Evolutionary conservation across 306 rosid genomes (phyloP).

Genomic region (Cucurbita pepo): DNA sequence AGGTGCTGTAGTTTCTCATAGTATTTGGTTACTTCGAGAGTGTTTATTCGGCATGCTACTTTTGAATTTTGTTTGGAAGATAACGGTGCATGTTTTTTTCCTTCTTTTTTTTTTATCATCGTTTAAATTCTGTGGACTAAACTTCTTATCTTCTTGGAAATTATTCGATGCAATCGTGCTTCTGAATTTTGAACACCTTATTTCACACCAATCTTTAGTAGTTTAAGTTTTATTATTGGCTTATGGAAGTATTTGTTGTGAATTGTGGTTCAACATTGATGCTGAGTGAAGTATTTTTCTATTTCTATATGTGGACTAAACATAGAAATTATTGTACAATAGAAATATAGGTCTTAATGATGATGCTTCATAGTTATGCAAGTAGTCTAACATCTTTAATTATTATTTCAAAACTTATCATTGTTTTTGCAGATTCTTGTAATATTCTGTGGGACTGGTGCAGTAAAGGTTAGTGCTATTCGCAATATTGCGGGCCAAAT

Average conservation of each 20-base stretch:
- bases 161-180: not conserved
- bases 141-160: not conserved
- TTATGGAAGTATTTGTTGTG: not conserved
- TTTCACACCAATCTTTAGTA: not conserved
- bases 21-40: not conserved
- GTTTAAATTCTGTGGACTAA: not conserved
- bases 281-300: not conserved
- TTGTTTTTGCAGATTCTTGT: slow-evolving; percentile 50
- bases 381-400: not conserved
- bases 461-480: slow-evolving; percentile 42
- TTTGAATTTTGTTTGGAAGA: not conserved
- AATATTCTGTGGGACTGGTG: slow-evolving; percentile 38
- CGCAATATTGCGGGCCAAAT: slow-evolving; percentile 46
- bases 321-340: not conserved
- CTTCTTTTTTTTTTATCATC: not conserved
- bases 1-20: not conserved
- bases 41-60: not conserved
- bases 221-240: not conserved
- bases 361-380: not conserved
- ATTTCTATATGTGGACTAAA: not conserved
- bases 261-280: not conserved
- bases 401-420: not conserved
- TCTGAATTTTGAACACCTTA: not conserved
- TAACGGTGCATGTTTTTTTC: not conserved
- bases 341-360: not conserved